phyloP scores from a whole-genome alignment of 2,329 filamentous ascomycete genomes.

The Aspergillus sergii region DNA sequence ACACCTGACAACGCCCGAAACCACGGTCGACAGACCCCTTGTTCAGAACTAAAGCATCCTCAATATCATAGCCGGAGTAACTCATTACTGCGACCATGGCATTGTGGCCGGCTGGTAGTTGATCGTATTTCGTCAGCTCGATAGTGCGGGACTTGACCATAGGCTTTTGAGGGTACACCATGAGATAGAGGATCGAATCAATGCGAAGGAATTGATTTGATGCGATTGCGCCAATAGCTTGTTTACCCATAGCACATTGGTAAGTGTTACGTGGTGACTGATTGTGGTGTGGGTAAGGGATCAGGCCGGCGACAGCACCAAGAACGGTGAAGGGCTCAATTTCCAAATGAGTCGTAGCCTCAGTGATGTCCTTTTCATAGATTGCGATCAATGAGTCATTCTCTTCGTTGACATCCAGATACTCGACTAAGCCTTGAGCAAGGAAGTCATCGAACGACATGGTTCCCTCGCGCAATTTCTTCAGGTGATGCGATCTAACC shows the following conservation, averaged over 20 bases:
- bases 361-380: conserved; percentile 80
- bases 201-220: conserved; percentile 98
- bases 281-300: conserved; percentile 98
- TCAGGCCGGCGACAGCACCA: conserved; percentile 91
- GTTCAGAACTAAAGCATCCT: conserved; percentile 95
- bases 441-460: conserved; percentile 94
- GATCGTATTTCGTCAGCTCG: conserved; percentile 94
- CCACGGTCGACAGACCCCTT: conserved; percentile 94
- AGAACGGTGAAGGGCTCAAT: conserved; percentile 98
- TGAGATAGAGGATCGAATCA: conserved; percentile 91
- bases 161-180: conserved; percentile 96
- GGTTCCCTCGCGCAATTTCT: conserved; percentile 77
- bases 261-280: conserved; percentile 98
- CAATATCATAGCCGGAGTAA: conserved; percentile 98
- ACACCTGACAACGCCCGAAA: conserved; percentile 96
- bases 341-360: conserved; percentile 88
- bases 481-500: conserved; percentile 76
- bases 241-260: conserved; percentile 99
- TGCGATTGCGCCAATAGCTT: conserved; percentile 97
- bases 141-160: conserved; percentile 98
- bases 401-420: conserved; percentile 97
- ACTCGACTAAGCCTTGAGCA: conserved; percentile 86
- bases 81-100: conserved; percentile 99
- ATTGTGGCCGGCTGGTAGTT: conserved; percentile 93
- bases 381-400: conserved; percentile 93